These are phyloP conservation scores for Psilocybe sp. DNA, from an alignment of 768 basidiomycete genomes.

Conservation along the genomic window DNA sequence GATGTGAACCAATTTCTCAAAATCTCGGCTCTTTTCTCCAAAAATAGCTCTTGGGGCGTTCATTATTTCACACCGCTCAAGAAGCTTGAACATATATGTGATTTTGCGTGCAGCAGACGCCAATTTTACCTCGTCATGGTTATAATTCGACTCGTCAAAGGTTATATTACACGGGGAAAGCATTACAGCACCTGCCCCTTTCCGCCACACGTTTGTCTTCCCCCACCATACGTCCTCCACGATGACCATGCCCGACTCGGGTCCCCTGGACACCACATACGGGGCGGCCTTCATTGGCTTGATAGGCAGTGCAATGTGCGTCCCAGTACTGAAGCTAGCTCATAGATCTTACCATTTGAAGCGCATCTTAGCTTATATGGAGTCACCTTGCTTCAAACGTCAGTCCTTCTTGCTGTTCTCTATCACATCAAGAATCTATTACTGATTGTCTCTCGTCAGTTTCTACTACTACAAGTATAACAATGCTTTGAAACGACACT, in stretches of 20 bases:
- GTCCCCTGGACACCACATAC: slow-evolving; percentile 49
- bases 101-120: too few relatives aligned
- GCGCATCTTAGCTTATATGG: slow-evolving; percentile 38
- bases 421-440: not conserved
- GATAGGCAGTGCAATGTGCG: slow-evolving; percentile 41
- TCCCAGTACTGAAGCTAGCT: not conserved
- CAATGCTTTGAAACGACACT: not conserved
- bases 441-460: slow-evolving; percentile 18
- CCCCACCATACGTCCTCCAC: not conserved
- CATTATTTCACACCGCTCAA: too few relatives aligned
- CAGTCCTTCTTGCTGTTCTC: slow-evolving; percentile 11
- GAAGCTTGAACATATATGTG: too few relatives aligned
- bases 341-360: not conserved
- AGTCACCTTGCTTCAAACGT: slow-evolving; percentile 43
- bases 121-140: too few relatives aligned
- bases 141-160: too few relatives aligned
- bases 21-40: too few relatives aligned
- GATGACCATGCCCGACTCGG: slow-evolving; percentile 34
- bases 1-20: too few relatives aligned
- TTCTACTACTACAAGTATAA: slow-evolving; percentile 41
- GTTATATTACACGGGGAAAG: too few relatives aligned
- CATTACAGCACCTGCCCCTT: slow-evolving; percentile 3
- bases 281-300: slow-evolving; percentile 46
- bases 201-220: slow-evolving; percentile 2
- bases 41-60: too few relatives aligned